Percentiles rank a stretch among this genome's conserved stretches.
Conservation (phyloP, 805 yeast species). For the Candida cerambycidarum region DNA sequence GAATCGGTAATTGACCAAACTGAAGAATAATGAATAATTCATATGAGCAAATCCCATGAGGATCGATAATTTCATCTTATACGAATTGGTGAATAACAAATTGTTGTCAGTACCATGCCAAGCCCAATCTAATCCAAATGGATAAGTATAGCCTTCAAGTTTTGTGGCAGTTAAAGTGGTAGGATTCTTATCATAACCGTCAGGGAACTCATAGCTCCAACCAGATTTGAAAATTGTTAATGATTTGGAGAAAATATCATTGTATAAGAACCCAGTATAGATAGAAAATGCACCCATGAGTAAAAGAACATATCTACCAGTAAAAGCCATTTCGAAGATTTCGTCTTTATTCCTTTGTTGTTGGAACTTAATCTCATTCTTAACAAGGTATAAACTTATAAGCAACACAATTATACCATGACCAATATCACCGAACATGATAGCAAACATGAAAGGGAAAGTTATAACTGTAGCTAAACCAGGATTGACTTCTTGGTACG, state of each 20-base stretch:
- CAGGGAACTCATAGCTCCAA: constrained; percentile 64
- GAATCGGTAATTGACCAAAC: constrained; percentile 60
- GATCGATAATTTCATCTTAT: constrained; percentile 75
- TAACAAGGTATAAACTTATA: constrained; percentile 54
- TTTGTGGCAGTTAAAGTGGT: constrained; percentile 48
- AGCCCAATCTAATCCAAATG: constrained; percentile 66
- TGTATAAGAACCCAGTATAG: constrained; percentile 72
- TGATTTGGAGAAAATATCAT: constrained; percentile 69
- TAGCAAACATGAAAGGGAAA: constrained; percentile 80
- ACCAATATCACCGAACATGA: constrained; percentile 82
- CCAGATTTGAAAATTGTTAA: constrained; percentile 68
- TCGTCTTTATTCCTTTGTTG: constrained; percentile 63
- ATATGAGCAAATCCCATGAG: constrained; percentile 75
- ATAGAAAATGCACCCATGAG: constrained; percentile 73
- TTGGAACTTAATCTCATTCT: constrained; percentile 52
- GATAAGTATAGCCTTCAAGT: constrained; percentile 48
- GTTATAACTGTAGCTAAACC: constrained; percentile 74
- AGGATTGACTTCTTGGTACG: constrained; percentile 73
- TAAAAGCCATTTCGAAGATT: constrained; percentile 73
- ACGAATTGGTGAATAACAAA: constrained; percentile 66
- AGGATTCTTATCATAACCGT: constrained; percentile 36
- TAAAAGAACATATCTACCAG: constrained; percentile 67
- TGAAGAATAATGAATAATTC: constrained; percentile 68
- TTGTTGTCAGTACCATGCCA: constrained; percentile 85
- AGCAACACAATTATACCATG: constrained; percentile 66